Conservation (phyloP, 2,329 filamentous ascomycete species). For the Colletotrichum sp. region DNA sequence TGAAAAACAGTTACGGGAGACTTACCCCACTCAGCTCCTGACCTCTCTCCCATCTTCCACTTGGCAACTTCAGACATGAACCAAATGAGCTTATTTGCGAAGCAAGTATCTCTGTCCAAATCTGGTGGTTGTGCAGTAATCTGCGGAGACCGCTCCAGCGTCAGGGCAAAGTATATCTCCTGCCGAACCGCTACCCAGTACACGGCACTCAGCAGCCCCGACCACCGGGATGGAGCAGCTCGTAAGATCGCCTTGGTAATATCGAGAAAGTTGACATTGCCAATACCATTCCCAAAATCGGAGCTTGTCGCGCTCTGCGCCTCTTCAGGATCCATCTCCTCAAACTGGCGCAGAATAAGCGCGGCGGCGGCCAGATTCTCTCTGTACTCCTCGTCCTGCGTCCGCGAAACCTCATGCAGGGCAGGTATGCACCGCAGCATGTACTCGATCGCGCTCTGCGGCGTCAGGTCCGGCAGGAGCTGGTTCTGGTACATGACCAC, state of each 20-base stretch:
- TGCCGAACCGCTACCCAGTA: slow-evolving; percentile 48
- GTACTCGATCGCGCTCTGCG: slow-evolving; percentile 44
- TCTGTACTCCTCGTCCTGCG: slow-evolving; percentile 40
- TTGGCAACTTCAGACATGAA: slow-evolving; percentile 46
- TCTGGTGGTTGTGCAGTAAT: slow-evolving; percentile 36
- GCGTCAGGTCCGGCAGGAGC: slow-evolving; percentile 36
- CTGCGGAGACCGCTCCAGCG: slow-evolving; percentile 40
- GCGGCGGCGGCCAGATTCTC: slow-evolving; percentile 46
- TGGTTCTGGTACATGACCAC: slow-evolving; percentile 41
- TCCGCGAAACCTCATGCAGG: slow-evolving; percentile 32
- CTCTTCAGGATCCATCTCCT: slow-evolving; percentile 46
- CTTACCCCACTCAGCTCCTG: slow-evolving; percentile 42
- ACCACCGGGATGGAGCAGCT: slow-evolving; percentile 38
- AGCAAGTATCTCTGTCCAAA: slow-evolving; percentile 38
- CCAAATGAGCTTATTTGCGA: slow-evolving; percentile 44
- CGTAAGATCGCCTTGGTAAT: slow-evolving; percentile 44
- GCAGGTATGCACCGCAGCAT: slow-evolving; percentile 45
- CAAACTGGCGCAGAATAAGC: slow-evolving; percentile 44
- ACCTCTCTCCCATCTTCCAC: slow-evolving; percentile 43
- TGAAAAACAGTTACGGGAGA: slow-evolving; percentile 17
- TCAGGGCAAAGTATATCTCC: slow-evolving; percentile 46
- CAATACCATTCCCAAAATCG: background rate
- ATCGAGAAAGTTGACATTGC: slow-evolving; percentile 40
- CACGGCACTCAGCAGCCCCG: slow-evolving; percentile 43
- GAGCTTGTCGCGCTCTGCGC: slow-evolving; percentile 19